A percentile compares a stretch with the other conserved stretches of the same genome.
phyloP scores from a whole-genome alignment of 163 green algal genomes.

The Prototheca wickerhamii region DNA sequence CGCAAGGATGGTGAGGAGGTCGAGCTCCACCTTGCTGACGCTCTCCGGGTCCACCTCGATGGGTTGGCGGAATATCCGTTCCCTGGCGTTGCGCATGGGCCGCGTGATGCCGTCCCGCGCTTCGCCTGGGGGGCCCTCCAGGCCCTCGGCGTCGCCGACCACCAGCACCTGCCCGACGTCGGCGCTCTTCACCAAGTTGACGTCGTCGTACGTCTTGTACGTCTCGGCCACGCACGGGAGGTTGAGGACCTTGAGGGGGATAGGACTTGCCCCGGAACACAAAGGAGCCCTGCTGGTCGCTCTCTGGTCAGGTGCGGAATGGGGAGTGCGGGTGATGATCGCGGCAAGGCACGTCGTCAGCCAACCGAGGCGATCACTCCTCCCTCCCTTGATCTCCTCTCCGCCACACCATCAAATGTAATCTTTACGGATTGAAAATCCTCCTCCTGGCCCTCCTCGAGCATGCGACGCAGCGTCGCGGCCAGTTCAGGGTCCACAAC shows the following conservation, averaged over 20 bases:
- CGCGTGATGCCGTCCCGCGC: conserved; percentile 61
- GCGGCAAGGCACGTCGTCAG: neutral
- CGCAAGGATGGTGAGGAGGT: conserved; percentile 50
- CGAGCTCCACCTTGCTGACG: conserved; percentile 47
- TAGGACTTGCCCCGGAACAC: conserved; percentile 38
- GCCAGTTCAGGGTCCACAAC: conserved; percentile 34
- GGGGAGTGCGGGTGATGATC: neutral
- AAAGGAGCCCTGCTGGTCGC: conserved; percentile 37
- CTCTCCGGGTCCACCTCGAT: conserved; percentile 25
- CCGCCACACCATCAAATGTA: neutral
- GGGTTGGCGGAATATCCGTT: conserved; percentile 43
- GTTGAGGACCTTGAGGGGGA: conserved; percentile 52
- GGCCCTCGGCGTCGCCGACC: conserved; percentile 10
- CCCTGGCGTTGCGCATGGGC: conserved; percentile 53
- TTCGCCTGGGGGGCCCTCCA: conserved; percentile 27
- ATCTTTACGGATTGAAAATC: neutral
- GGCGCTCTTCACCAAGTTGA: conserved; percentile 82
- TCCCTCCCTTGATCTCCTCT: neutral
- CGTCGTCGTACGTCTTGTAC: conserved; percentile 88
- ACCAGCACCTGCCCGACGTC: conserved; percentile 68
- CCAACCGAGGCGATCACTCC: neutral
- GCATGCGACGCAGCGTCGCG: neutral
- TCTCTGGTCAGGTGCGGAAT: conserved; percentile 15
- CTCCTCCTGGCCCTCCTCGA: neutral
- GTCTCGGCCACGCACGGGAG: conserved; percentile 73